Evolutionary conservation across 2,329 filamentous ascomycete genomes (phyloP).

Genomic region (Hirsutella thompsonii): DNA sequence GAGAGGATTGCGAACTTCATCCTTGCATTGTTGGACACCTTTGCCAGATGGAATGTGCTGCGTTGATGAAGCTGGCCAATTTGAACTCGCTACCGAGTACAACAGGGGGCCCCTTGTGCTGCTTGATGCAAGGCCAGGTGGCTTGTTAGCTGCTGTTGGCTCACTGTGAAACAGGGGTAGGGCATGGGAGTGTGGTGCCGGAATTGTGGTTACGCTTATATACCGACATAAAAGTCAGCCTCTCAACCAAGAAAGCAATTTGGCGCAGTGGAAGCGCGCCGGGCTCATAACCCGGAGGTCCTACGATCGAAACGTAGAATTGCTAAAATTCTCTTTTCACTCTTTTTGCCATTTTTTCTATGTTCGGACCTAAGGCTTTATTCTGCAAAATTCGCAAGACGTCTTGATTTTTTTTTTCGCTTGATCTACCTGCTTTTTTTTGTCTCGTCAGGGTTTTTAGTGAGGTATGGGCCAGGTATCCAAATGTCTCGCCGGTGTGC

Average conservation of each 20-base stretch:
- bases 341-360: background rate
- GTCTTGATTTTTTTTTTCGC: no score
- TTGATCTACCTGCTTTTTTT: no score
- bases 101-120: background rate
- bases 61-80: background rate
- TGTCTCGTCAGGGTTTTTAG: no score
- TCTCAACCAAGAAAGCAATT: conserved; percentile 9
- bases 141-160: background rate
- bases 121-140: background rate
- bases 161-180: background rate
- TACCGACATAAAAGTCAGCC: background rate
- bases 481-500: no score
- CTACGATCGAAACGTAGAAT: conserved; percentile 17
- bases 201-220: background rate
- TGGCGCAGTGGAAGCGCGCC: conserved; percentile 17
- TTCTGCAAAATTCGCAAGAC: no score
- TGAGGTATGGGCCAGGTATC: no score
- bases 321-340: conserved; percentile 11
- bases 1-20: conserved; percentile 63
- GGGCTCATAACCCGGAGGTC: conserved; percentile 17
- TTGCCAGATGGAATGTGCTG: background rate
- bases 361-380: no score
- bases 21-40: conserved; percentile 26
- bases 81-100: background rate
- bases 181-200: background rate